Base-by-base conservation (phyloP, 768 basidiomycete species). In the Boletales sp. region DNA sequence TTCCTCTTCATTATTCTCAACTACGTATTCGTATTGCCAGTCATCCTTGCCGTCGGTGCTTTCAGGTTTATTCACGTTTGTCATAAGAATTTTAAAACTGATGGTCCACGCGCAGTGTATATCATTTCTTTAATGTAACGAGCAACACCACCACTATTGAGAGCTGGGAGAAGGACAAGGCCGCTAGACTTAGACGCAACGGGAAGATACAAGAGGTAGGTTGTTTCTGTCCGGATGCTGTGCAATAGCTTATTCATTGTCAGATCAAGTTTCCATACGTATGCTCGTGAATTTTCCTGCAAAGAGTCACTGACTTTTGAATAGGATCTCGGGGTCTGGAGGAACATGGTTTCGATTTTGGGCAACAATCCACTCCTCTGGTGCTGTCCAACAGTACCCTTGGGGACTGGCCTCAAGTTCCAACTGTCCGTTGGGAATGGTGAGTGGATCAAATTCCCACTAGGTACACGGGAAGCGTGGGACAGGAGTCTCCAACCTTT, bases 131-230 rank as follows among this genome's bases (percentile, higher is more conserved):
- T 61, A 76, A 79, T 44, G 66, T 97, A 25, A 58, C 79, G 7
- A 78, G 77, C 10, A 99, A 99, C 67, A 83, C 86, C 2, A 99
- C 95, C 1, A 98, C 96, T 1, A 97, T 99, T 44, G 96, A 99
- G 71, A 84, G 88, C 0, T 95, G 91, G 90, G 96, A 99, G 68
- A 98, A 98, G 70, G 94, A 98, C 62, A 94, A 88, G 68, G 92
- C 83, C 1, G 87, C 93, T 5, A 87, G 82, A 1, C 77, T 99
- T 58, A 82, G 90, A 44, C 81, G 87, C 17, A 74, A 86, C 50
- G 95, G 94, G 6, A 90, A 88, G 67, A 86, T 97, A 50, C 81
- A 77, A 44, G 87, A 93, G 70, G 88, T 88, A 47, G 18, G 61
- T 58, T 13, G 9, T 42, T 40, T 30, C 18, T 41, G 32, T 44